Evolutionary conservation across 2,329 filamentous ascomycete species (phyloP).

Genomic region (Didymella glomerata): DNA sequence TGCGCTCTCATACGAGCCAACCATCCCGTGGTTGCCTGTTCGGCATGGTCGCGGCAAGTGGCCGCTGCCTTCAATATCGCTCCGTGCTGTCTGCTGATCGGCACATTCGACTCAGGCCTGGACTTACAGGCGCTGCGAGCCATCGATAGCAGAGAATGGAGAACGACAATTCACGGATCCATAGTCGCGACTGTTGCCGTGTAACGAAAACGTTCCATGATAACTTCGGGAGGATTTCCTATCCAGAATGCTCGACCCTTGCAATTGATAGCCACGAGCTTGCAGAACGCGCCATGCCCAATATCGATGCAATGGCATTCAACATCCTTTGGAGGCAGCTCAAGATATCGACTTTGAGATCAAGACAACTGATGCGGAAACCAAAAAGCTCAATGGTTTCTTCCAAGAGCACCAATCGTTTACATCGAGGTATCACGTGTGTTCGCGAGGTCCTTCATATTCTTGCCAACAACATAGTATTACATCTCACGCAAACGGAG

Average conservation of each 20-base stretch:
- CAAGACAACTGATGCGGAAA: not conserved
- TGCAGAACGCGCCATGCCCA: not conserved
- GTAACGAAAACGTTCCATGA: not conserved
- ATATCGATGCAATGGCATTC: not conserved
- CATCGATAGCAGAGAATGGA: not conserved
- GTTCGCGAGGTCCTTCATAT: too few relatives aligned
- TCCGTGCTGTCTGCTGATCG: not conserved
- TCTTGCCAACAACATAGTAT: too few relatives aligned
- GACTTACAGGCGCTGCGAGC: not conserved
- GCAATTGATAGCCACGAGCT: not conserved
- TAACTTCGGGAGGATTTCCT: not conserved
- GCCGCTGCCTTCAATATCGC: not conserved
- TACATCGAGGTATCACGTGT: not conserved
- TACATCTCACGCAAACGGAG: not conserved
- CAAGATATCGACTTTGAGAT: not conserved
- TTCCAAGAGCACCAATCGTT: not conserved
- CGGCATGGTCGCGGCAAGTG: not conserved
- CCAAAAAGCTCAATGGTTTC: not conserved
- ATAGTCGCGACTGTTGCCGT: not conserved
- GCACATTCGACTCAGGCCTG: not conserved
- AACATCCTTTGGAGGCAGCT: not conserved
- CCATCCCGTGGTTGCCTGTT: not conserved
- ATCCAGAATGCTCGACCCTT: not conserved
- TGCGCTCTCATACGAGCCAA: not conserved
- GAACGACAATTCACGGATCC: not conserved